These are phyloP conservation scores for Harringtonia aguacate DNA, from an alignment of 2,329 filamentous ascomycete species.

Conservation along the genomic window DNA sequence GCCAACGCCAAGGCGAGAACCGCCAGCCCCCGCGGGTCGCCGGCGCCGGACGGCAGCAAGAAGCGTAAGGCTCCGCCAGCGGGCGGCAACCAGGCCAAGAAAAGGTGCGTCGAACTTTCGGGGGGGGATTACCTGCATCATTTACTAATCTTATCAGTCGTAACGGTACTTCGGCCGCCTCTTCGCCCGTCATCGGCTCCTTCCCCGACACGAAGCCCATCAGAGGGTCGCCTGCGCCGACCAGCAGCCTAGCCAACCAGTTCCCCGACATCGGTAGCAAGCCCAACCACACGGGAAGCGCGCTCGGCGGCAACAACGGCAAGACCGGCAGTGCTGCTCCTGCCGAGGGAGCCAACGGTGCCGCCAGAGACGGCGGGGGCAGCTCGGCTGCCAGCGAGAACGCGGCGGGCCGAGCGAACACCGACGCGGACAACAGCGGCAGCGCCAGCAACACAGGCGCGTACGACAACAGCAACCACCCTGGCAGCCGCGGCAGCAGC, in stretches of 20 bases:
- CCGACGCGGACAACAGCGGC: neutral
- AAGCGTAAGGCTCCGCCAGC: slow-evolving; percentile 56
- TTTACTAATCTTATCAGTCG: slow-evolving; percentile 11
- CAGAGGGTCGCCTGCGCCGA: slow-evolving; percentile 50
- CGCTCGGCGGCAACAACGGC: neutral
- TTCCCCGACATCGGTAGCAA: neutral
- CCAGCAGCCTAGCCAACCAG: slow-evolving; percentile 14
- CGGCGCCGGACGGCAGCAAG: slow-evolving; percentile 54
- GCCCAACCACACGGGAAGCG: neutral
- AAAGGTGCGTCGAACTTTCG: slow-evolving; percentile 46
- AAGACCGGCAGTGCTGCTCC: neutral
- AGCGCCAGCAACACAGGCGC: neutral
- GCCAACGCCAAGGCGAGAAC: slow-evolving; percentile 43
- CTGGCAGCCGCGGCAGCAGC: neutral
- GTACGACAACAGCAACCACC: neutral
- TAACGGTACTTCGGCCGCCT: slow-evolving; percentile 48
- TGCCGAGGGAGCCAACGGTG: neutral
- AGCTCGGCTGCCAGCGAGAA: neutral
- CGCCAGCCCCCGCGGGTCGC: slow-evolving; percentile 59
- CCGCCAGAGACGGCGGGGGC: neutral
- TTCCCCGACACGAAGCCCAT: slow-evolving; percentile 49
- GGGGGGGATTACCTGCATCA: slow-evolving; percentile 15
- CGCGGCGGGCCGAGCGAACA: neutral
- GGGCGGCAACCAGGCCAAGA: slow-evolving; percentile 63
- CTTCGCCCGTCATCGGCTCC: slow-evolving; percentile 63